Percentiles rank a stretch among this genome's conserved stretches.
Evolutionary conservation across 2,329 filamentous ascomycete genomes (phyloP).

Genomic region (Penicillium decumbens): DNA sequence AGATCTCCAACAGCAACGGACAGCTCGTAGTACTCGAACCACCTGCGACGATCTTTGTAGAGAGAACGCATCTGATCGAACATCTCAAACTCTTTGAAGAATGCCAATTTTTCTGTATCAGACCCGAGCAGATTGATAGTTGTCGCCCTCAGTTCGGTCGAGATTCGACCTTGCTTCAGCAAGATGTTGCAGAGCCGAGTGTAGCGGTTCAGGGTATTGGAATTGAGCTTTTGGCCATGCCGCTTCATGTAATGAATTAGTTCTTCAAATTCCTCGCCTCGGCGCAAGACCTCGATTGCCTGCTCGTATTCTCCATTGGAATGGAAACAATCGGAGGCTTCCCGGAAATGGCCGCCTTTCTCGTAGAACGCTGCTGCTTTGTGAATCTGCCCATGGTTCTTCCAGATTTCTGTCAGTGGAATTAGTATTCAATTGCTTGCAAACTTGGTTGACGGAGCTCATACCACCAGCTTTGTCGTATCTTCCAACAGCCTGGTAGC

Average conservation of each 20-base stretch:
- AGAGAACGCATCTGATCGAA: constrained; percentile 10
- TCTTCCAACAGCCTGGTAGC: constrained; percentile 13
- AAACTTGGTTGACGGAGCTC: background rate
- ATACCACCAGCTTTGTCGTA: constrained; percentile 17
- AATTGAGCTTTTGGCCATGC: constrained; percentile 5
- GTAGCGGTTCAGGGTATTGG: constrained; percentile 6
- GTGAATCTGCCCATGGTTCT: constrained; percentile 4
- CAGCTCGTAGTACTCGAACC: constrained; percentile 13
- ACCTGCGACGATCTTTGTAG: constrained; percentile 7
- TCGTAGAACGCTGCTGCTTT: constrained; percentile 17
- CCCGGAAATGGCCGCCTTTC: constrained; percentile 2
- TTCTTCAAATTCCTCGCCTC: constrained; percentile 16
- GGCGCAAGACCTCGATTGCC: constrained; percentile 15
- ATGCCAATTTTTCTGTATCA: constrained; percentile 11
- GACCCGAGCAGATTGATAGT: constrained; percentile 18
- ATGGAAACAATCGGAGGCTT: constrained; percentile 18
- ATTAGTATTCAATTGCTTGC: background rate
- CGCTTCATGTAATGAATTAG: constrained; percentile 17
- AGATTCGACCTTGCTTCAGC: constrained; percentile 18
- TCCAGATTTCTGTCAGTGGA: constrained; percentile 12
- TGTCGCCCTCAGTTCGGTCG: constrained; percentile 7
- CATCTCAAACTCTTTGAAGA: constrained; percentile 20
- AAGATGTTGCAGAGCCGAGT: constrained; percentile 20
- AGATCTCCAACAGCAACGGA: constrained; percentile 8
- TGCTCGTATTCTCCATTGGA: constrained; percentile 10